Percentiles rank a stretch among this genome's conserved stretches.
These are phyloP conservation scores for Diphasiastrum complanatum DNA, from an alignment of 83 land plant genomes.

Conservation along the genomic window DNA sequence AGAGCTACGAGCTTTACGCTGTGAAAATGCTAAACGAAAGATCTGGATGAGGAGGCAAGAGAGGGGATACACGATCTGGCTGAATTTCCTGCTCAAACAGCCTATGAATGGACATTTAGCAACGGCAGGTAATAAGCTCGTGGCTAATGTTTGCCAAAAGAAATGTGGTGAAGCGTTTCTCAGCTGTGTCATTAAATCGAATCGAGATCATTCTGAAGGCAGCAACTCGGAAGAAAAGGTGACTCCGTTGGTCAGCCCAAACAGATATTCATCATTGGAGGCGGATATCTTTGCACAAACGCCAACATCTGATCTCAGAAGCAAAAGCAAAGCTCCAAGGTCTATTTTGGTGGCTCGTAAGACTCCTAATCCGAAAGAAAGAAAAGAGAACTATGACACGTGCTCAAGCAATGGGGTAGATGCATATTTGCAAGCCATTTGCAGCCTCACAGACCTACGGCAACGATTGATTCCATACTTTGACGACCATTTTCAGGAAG, in stretches of 20 bases:
- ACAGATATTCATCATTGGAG: no score
- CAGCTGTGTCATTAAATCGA: no score
- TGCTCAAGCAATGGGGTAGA: constrained; percentile 13
- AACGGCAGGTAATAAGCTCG: neutral
- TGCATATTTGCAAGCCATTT: constrained; percentile 42
- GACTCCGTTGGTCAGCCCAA: no score
- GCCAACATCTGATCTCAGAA: neutral
- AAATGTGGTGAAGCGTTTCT: constrained; percentile 16
- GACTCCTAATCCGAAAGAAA: neutral
- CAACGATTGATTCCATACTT: constrained; percentile 42
- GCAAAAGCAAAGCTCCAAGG: neutral
- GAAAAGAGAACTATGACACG: neutral
- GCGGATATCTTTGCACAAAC: neutral
- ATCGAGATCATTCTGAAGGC: no score
- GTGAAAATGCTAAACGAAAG: constrained; percentile 36
- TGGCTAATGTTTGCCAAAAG: neutral
- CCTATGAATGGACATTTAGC: constrained; percentile 38
- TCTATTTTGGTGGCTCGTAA: constrained; percentile 6
- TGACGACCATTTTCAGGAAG: constrained; percentile 33
- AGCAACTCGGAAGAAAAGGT: no score
- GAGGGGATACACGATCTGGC: constrained; percentile 46
- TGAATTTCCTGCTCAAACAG: constrained; percentile 50
- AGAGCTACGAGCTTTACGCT: constrained; percentile 38
- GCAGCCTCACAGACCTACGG: constrained; percentile 50
- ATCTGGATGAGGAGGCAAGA: constrained; percentile 33